Conservation (phyloP, 2,329 filamentous ascomycete genomes). For the Aspergillus aculeatinus region DNA sequence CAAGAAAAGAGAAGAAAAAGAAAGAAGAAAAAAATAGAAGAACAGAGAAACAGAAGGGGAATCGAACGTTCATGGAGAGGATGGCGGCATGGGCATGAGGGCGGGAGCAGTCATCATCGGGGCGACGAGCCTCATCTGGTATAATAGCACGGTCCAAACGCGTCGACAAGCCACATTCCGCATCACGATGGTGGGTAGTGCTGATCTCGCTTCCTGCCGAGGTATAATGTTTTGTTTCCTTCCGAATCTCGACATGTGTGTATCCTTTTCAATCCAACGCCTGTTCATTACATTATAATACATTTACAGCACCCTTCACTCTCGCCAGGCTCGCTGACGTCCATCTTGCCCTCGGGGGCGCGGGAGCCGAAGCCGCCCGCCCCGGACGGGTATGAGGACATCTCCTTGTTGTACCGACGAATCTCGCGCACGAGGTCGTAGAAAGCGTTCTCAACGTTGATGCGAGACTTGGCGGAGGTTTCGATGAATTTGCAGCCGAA, state of each 20-base stretch:
- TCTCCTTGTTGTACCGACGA: constrained; percentile 96
- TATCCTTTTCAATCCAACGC: constrained; percentile 21
- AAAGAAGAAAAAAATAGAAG: constrained; percentile 3
- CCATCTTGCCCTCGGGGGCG: constrained; percentile 66
- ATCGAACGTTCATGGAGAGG: constrained; percentile 43
- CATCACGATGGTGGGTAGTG: constrained; percentile 20
- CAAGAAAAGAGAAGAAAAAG: constrained; percentile 16
- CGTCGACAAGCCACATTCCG: constrained; percentile 24
- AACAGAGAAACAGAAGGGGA: constrained; percentile 39
- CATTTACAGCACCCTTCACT: constrained; percentile 79
- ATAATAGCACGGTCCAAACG: constrained; percentile 23
- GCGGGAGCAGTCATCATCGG: constrained; percentile 32
- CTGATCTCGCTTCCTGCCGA: constrained; percentile 19
- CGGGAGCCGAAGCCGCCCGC: constrained; percentile 63
- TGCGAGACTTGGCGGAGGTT: constrained; percentile 95
- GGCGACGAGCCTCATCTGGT: constrained; percentile 27
- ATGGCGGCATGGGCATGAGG: constrained; percentile 39
- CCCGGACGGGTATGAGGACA: constrained; percentile 79
- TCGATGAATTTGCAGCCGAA: constrained; percentile 99
- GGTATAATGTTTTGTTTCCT: constrained; percentile 16
- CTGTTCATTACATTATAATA: constrained; percentile 66
- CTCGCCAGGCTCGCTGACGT: constrained; percentile 61
- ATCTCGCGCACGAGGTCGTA: constrained; percentile 98
- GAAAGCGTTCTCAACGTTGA: constrained; percentile 98
- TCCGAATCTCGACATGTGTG: constrained; percentile 24